phyloP scores from a whole-genome alignment of 2,329 filamentous ascomycete genomes.

The Hypoxylon rubiginosum region DNA sequence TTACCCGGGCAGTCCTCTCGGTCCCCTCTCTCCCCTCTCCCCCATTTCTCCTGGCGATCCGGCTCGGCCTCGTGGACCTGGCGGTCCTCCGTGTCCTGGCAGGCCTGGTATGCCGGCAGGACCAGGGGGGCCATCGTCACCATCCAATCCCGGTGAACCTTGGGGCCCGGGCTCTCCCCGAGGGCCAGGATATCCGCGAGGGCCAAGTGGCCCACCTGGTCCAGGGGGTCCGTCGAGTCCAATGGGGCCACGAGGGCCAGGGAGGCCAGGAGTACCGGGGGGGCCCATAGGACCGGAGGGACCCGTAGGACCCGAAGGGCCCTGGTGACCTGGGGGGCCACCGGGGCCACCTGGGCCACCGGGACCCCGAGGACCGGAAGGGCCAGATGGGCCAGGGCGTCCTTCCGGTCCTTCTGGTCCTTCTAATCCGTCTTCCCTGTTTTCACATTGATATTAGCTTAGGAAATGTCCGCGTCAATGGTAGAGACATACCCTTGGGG shows the following conservation, averaged over 20 bases:
- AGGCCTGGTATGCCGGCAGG: not conserved
- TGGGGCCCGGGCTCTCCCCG: not conserved
- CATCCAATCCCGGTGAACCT: not conserved
- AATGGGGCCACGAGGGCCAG: not conserved
- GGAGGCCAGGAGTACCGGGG: not conserved
- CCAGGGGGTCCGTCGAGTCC: not conserved
- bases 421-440: not conserved
- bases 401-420: not conserved
- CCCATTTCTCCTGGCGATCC: constrained; percentile 1
- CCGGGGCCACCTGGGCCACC: not conserved
- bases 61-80: not conserved
- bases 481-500: not conserved
- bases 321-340: not conserved
- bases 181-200: not conserved
- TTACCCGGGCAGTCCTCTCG: not conserved
- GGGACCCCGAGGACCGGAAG: not conserved
- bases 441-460: not conserved
- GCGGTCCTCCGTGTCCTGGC: not conserved
- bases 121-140: not conserved
- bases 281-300: not conserved
- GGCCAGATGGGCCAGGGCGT: not conserved
- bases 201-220: not conserved
- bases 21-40: constrained; percentile 11
- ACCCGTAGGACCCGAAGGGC: not conserved
- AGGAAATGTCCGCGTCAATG: too few species aligned